Base-by-base conservation (phyloP, 1,284 basidiomycete species). In the Porodaedalea pini region DNA sequence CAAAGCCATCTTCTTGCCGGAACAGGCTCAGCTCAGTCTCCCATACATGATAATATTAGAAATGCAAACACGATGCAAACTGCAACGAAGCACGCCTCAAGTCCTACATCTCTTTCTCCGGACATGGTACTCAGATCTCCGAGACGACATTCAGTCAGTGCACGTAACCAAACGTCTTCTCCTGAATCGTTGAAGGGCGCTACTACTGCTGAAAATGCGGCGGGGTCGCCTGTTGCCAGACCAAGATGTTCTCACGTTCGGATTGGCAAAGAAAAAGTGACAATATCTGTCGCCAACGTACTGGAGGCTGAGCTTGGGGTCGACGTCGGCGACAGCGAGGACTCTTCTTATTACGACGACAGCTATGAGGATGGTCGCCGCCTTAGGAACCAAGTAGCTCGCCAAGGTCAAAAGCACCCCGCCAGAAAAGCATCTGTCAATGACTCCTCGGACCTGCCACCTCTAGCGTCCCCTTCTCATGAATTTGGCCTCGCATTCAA, bases 221-320 rank as follows among this genome's bases (percentile, higher is more conserved):
- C 37, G 8, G 23, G 5, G 13, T 44, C 41, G 11, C 52, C 39
- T 44, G 27, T 34, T 23, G 50, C 48, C 34, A 43, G 51, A 32
- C 51, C 56, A 27, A 54, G 59, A 50, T 27, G 40, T 10, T 27
- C 44, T 8, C 43, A 39, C 25, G 59, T 61, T 6, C 45, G 59
- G 2, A 61, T 61, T 43, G 59, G 59, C 21, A 53, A 44, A 23
- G 56, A 61, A 41, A 51, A 57, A 23, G 55, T 61, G 21, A 61
- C 59, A 6, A 27, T 61, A 5, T 61, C 59, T 32, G 59, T 61
- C 3, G 59, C 59, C 15, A 61, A 61, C 44, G 50, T 54, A 13
- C 44, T 61, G 36, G 55, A 61, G 32, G 23, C 44, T 27, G 59
- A 56, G 19, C 56, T 61, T 40, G 59, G 59, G 7, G 52, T 61